A percentile compares a stretch with the other conserved stretches of the same genome.
phyloP scores from a whole-genome alignment of 169 alveolate genomes.

The Plasmodium knowlesi region DNA sequence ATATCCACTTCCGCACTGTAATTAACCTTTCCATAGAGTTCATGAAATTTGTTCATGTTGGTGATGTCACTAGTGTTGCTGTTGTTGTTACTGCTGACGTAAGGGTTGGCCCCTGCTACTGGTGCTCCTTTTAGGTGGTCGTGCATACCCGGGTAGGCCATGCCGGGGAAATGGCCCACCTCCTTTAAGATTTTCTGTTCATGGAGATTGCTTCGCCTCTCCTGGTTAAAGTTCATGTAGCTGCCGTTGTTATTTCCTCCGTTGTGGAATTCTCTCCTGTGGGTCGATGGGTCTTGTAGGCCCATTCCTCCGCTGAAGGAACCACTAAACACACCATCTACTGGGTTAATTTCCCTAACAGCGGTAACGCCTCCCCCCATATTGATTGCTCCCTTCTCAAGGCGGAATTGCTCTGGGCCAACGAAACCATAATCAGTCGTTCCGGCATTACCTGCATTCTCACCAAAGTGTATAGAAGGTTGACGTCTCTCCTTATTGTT shows the following conservation, averaged over 20 bases:
- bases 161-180: not conserved
- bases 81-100: not conserved
- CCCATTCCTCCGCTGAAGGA: not conserved
- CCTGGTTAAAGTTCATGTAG: not conserved
- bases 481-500: not conserved
- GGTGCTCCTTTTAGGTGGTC: not conserved
- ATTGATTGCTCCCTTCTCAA: not conserved
- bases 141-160: not conserved
- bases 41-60: constrained; percentile 21
- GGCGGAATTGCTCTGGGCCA: not conserved
- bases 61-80: not conserved
- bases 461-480: not conserved
- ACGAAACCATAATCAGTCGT: not conserved
- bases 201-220: not conserved
- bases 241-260: not conserved
- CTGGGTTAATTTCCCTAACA: not conserved
- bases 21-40: constrained; percentile 1
- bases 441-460: not conserved
- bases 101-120: not conserved
- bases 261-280: not conserved
- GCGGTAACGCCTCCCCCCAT: not conserved
- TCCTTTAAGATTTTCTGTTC: not conserved
- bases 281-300: not conserved
- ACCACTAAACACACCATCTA: not conserved
- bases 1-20: not conserved